phyloP scores from a whole-genome alignment of 192 early-diverging fungal species.

The Spizellomyces punctatus region DNA sequence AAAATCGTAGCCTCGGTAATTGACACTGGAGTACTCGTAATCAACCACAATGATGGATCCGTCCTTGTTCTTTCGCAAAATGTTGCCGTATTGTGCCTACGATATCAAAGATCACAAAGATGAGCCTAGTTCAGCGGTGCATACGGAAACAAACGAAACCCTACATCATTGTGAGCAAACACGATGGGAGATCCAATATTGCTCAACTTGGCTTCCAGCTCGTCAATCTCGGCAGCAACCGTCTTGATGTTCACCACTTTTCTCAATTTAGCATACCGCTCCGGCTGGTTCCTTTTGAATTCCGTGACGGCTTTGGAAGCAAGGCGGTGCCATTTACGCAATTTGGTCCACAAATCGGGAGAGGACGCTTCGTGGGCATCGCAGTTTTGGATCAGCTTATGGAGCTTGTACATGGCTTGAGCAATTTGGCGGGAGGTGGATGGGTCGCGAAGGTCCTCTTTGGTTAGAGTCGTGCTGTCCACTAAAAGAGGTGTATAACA shows the following conservation, averaged over 20 bases:
- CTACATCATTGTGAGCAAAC: conserved; percentile 84
- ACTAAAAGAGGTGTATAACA: conserved; percentile 35
- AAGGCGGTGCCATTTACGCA: conserved; percentile 37
- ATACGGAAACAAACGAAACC: background rate
- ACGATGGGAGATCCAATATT: conserved; percentile 65
- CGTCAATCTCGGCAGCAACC: conserved; percentile 54
- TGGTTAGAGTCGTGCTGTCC: conserved; percentile 70
- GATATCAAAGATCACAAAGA: background rate
- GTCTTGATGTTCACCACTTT: conserved; percentile 47
- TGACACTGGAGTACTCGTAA: conserved; percentile 86
- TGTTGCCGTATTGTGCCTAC: conserved; percentile 85
- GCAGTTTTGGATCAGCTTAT: conserved; percentile 45
- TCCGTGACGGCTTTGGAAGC: conserved; percentile 30
- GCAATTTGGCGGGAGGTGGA: conserved; percentile 73
- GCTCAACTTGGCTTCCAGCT: conserved; percentile 40
- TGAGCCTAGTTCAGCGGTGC: background rate
- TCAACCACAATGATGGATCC: conserved; percentile 80
- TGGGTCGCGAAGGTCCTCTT: conserved; percentile 67
- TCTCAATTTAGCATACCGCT: conserved; percentile 11
- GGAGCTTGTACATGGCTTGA: conserved; percentile 68
- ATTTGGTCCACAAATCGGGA: conserved; percentile 69
- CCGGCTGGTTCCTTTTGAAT: conserved; percentile 35
- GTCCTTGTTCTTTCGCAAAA: conserved; percentile 62
- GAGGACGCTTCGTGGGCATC: conserved; percentile 3
- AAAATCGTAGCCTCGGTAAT: conserved; percentile 86